Conservation (phyloP, 176 grass and related monocot genomes). For the Phyllostachys edulis region DNA sequence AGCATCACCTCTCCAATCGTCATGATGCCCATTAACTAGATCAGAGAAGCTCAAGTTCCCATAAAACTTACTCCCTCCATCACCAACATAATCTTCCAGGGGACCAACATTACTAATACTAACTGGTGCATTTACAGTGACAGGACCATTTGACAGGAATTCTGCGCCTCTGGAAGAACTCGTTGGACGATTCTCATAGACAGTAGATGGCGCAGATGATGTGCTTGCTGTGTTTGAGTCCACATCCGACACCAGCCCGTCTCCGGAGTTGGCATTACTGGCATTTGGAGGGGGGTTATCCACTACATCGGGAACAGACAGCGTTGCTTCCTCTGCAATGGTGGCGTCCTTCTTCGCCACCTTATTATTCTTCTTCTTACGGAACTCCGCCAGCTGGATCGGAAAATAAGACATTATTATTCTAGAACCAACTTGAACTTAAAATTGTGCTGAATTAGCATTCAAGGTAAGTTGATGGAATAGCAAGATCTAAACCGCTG, state of each 20-base stretch:
- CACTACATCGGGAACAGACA: constrained; percentile 28
- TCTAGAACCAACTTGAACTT: background rate
- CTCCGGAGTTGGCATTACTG: constrained; percentile 10
- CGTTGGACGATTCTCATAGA: constrained; percentile 38
- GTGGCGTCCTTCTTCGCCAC: constrained; percentile 53
- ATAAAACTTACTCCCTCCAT: constrained; percentile 46
- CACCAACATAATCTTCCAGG: constrained; percentile 34
- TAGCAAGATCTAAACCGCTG: background rate
- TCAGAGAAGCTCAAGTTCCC: constrained; percentile 57
- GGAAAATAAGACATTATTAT: constrained; percentile 38
- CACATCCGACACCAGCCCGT: constrained; percentile 36
- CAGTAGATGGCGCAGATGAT: background rate
- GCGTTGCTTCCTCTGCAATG: constrained; percentile 28
- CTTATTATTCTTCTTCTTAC: constrained; percentile 91
- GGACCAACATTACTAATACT: constrained; percentile 30
- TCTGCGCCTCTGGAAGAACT: constrained; percentile 34
- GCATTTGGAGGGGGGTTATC: constrained; percentile 44
- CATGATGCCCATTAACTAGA: constrained; percentile 83
- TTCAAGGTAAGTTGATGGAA: background rate
- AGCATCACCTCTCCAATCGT: constrained; percentile 57
- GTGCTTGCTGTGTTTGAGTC: constrained; percentile 21
- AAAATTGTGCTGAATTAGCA: background rate
- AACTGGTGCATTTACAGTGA: background rate
- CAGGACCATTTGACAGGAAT: constrained; percentile 29
- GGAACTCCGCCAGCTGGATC: constrained; percentile 92